phyloP scores from a whole-genome alignment of 2,329 filamentous ascomycete genomes.

The Aspergillus sp. region DNA sequence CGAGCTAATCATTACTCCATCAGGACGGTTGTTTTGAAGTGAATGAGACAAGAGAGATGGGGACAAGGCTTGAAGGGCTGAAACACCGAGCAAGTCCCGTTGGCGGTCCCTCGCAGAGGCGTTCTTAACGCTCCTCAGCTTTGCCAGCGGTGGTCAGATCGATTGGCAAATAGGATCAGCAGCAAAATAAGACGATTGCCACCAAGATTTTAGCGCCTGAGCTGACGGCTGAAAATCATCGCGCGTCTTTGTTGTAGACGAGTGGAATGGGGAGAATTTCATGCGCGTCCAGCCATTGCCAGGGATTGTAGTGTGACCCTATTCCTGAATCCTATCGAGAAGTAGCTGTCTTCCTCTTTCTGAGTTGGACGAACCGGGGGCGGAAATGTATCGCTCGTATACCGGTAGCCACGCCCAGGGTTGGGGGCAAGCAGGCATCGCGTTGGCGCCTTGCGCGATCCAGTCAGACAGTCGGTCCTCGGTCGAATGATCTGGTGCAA shows the following conservation, averaged over 20 bases:
- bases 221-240: constrained; percentile 1
- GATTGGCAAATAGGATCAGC: constrained; percentile 5
- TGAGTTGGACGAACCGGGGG: not conserved
- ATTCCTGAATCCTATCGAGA: not conserved
- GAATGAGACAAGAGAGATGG: not conserved
- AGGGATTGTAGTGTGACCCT: not conserved
- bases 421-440: not conserved
- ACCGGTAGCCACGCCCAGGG: not conserved
- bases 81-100: constrained; percentile 3
- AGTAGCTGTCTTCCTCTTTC: not conserved
- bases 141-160: not conserved
- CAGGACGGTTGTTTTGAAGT: not conserved
- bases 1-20: not conserved
- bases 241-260: not conserved
- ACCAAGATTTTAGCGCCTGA: not conserved
- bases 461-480: not conserved
- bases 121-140: not conserved
- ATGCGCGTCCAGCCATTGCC: constrained; percentile 1
- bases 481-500: not conserved
- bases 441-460: not conserved
- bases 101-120: constrained; percentile 1
- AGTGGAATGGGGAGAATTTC: not conserved
- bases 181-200: not conserved
- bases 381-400: not conserved
- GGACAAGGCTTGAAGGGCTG: not conserved